Percentiles rank a stretch among this genome's conserved stretches.
These are phyloP conservation scores for Neonectria faginata DNA, from an alignment of 2,329 filamentous ascomycete species.

Conservation along the genomic window DNA sequence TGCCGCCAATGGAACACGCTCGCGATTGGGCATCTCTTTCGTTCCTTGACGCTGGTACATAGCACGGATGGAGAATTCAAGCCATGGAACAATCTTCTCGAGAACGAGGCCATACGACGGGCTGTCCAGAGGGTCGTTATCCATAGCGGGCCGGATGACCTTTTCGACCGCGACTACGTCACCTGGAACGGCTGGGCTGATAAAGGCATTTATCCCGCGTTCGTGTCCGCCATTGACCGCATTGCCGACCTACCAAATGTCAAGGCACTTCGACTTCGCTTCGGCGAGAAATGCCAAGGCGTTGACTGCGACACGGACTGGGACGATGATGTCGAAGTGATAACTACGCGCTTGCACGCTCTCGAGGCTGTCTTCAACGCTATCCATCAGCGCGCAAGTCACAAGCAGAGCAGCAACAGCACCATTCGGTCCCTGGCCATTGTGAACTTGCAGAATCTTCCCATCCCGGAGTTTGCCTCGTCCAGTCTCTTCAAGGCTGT, in stretches of 20 bases:
- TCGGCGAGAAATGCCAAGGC: background rate
- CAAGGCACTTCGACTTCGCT: background rate
- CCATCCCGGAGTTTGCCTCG: constrained; percentile 26
- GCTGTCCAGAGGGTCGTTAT: background rate
- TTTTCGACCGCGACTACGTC: background rate
- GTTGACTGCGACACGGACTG: background rate
- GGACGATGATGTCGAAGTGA: background rate
- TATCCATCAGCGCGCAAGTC: background rate
- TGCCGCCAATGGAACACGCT: constrained; percentile 11
- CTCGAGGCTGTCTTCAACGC: constrained; percentile 8
- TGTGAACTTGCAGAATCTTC: constrained; percentile 34
- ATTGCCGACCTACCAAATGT: background rate
- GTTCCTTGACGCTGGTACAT: background rate
- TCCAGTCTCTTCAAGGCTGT: constrained; percentile 21
- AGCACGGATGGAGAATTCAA: background rate
- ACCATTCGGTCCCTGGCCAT: background rate
- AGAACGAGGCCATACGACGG: background rate
- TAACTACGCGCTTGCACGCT: background rate
- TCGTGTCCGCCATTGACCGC: background rate
- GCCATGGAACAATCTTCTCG: background rate
- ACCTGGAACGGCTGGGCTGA: background rate
- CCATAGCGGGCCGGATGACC: background rate
- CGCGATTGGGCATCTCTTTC: background rate
- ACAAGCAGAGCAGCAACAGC: background rate
- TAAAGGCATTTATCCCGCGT: background rate